Percentiles rank a stretch among this genome's conserved stretches.
phyloP scores from a whole-genome alignment of 2,329 filamentous ascomycete species.

The Neofusicoccum cordaticola region DNA sequence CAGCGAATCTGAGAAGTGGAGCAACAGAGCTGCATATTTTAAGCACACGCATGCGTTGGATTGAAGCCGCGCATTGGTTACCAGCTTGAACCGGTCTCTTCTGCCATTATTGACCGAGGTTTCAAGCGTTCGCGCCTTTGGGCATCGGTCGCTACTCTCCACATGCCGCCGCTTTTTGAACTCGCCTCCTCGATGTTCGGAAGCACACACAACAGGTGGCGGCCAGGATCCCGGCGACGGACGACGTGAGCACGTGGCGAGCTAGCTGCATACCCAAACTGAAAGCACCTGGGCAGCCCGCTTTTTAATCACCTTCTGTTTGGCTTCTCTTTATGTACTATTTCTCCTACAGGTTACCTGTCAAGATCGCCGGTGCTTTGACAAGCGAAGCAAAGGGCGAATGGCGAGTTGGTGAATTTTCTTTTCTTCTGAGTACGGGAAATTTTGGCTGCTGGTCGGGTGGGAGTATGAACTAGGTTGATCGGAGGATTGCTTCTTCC shows the following conservation, averaged over 20 bases:
- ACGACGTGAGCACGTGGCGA: not conserved
- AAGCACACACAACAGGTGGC: not conserved
- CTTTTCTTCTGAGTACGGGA: conserved; percentile 3
- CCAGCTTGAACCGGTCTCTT: not conserved
- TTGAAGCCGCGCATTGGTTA: conserved; percentile 7
- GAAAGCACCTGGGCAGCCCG: not conserved
- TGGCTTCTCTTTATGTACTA: conserved; percentile 14
- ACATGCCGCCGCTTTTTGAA: not conserved
- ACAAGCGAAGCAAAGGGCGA: conserved; percentile 1
- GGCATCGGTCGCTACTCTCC: not conserved
- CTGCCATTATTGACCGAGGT: not conserved
- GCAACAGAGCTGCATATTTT: not conserved
- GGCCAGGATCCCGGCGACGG: not conserved
- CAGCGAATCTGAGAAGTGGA: not conserved
- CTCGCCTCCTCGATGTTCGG: not conserved
- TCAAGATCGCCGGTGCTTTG: conserved; percentile 10
- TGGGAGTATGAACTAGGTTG: conserved; percentile 9
- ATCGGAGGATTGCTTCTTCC: conserved; percentile 2
- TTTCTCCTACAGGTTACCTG: conserved; percentile 9
- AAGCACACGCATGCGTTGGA: conserved; percentile 13
- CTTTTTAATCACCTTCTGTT: conserved; percentile 4
- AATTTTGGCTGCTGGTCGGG: conserved; percentile 8
- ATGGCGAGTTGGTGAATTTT: conserved; percentile 6
- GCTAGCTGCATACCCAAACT: not conserved
- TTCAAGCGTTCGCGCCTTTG: not conserved